A percentile compares a stretch with the other conserved stretches of the same genome.
Evolutionary conservation across 2,329 filamentous ascomycete species (phyloP).

Genomic region (Colletotrichum spaethianum): DNA sequence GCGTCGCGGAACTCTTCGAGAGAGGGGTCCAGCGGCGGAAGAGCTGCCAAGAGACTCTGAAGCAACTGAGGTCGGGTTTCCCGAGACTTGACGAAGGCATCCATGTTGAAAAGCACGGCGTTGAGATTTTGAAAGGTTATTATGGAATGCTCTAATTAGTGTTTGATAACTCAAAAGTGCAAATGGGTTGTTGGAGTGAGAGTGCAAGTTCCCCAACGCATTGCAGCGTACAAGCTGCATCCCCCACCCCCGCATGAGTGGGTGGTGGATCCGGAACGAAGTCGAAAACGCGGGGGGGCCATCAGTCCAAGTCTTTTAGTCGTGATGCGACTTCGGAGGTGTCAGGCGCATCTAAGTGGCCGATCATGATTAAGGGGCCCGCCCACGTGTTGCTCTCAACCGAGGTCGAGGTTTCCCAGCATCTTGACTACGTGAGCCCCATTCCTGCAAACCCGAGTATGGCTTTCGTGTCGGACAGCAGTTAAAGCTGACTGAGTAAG

Average conservation of each 20-base stretch:
- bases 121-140: not conserved
- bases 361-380: not conserved
- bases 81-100: slow-evolving; percentile 12
- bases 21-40: slow-evolving; percentile 20
- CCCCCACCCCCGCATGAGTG: slow-evolving; percentile 4
- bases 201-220: too few relatives aligned
- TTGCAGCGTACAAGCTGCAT: not conserved
- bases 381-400: not conserved
- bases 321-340: slow-evolving; percentile 10
- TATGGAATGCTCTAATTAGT: too few relatives aligned
- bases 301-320: slow-evolving; percentile 6
- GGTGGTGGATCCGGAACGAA: slow-evolving; percentile 2
- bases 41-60: slow-evolving; percentile 26
- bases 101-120: not conserved
- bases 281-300: not conserved
- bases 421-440: too few relatives aligned
- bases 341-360: not conserved
- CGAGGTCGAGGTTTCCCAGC: not conserved
- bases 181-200: not conserved
- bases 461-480: too few relatives aligned
- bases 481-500: too few relatives aligned
- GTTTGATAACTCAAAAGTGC: not conserved
- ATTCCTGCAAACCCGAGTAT: not conserved
- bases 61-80: slow-evolving; percentile 23
- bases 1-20: slow-evolving; percentile 33